Evolutionary conservation across 306 rosid genomes (phyloP), one percentile per base, ranked within the genome.

Genomic region (Lithocarpus polystachyus): DNA sequence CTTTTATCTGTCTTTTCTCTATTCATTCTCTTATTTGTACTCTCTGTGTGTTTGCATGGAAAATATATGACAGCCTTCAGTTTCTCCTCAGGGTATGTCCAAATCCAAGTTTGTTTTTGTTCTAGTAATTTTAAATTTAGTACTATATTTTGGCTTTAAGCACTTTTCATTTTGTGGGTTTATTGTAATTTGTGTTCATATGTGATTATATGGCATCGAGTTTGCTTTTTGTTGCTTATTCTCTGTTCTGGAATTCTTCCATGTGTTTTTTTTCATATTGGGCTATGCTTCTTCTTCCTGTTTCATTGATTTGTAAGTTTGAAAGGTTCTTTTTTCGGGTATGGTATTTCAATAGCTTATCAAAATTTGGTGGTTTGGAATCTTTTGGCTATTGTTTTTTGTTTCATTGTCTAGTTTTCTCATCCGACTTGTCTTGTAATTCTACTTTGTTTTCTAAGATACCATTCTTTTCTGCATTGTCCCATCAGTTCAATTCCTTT

Each of bases 281-380:
- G 75, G 53, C 70, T 77, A 73, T 23, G 43, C 33, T 65, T 73
- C 12, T 51, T 73, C 28, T 31, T 56, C 13, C 9, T 19, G 35
- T 26, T 82, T 72, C 77, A 56, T 82, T 79, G 31, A 75, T 78
- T 84, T 61, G 68, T 22, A 26, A 12, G 19, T 24, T 28, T 61
- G 68, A 61, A 24, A 14, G 37, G 37, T 24, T 67, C 71, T 67
- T 67, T 60, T 67, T 31, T 48, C 5, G 15, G 51, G 24, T 31
- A 9, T 67, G 13, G 23, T 18, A 67, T 3, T 18, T 29, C 51
- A 65, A 65, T 5, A 18, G 23, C 12, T 20, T 20, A 18, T 19
- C 52, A 19, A 14, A 33, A 8, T 68, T 24, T 68, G 35, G 52
- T 68, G 72, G 72, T 81, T 72, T 28, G 55, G 54, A 80, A 75